These are phyloP conservation scores for Coccomyxa subellipsoidea DNA, from an alignment of 163 green algal genomes.

Conservation along the genomic window DNA sequence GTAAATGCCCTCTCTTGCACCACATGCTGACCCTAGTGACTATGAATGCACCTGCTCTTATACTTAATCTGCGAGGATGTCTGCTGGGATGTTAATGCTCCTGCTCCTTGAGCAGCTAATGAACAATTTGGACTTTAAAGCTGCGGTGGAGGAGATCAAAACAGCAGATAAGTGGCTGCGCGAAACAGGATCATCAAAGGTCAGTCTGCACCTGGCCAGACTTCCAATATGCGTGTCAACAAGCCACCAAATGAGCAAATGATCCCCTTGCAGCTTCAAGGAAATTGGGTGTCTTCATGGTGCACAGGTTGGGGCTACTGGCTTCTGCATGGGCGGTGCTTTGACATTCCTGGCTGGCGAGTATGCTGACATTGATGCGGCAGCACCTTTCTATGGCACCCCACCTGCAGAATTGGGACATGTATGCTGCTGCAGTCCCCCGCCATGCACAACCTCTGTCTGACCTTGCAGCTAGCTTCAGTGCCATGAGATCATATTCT, in stretches of 20 bases:
- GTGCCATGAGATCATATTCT: too few relatives aligned
- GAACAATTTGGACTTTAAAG: slow-evolving; percentile 71
- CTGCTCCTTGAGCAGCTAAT: slow-evolving; percentile 81
- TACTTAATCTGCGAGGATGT: too few relatives aligned
- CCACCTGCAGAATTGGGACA: slow-evolving; percentile 28
- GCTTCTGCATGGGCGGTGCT: slow-evolving; percentile 88
- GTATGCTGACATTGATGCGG: slow-evolving; percentile 54
- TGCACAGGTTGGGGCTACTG: slow-evolving; percentile 63
- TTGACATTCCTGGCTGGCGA: slow-evolving; percentile 67
- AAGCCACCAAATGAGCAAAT: too few relatives aligned
- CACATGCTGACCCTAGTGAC: background rate
- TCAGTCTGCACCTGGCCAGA: background rate
- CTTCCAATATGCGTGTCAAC: too few relatives aligned
- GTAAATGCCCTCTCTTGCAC: slow-evolving; percentile 24
- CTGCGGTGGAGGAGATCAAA: slow-evolving; percentile 72
- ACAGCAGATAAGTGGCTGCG: slow-evolving; percentile 62
- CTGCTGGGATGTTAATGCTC: too few relatives aligned
- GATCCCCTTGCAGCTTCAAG: background rate
- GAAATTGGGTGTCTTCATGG: too few relatives aligned
- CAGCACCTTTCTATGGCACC: slow-evolving; percentile 77
- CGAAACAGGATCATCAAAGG: slow-evolving; percentile 38
- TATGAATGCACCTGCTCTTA: background rate
- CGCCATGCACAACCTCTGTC: background rate
- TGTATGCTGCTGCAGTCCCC: background rate
- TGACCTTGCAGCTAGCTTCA: too few relatives aligned